Conservation (phyloP, 73 alveolate genomes). For the Diophrys appendiculata region DNA sequence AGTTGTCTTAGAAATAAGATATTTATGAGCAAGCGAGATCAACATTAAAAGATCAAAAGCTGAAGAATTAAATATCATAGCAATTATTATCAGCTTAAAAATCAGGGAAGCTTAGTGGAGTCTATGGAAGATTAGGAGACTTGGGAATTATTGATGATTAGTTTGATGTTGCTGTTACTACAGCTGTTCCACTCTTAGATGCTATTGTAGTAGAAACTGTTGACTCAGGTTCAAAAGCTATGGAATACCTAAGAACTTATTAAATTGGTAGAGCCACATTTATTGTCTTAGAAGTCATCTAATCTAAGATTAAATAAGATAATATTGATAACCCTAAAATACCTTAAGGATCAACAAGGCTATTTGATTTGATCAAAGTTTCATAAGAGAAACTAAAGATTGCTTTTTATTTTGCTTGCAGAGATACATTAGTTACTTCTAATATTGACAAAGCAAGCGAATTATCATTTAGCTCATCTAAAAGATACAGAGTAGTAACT, state of each 20-base stretch:
- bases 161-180: constrained; percentile 83
- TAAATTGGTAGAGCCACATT: constrained; percentile 77
- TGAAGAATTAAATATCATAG: constrained; percentile 31
- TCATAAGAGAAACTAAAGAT: constrained; percentile 50
- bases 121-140: constrained; percentile 91
- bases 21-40: constrained; percentile 40
- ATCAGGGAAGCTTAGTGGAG: constrained; percentile 79
- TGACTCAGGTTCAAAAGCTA: constrained; percentile 63
- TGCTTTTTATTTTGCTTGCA: constrained; percentile 74
- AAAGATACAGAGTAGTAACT: constrained; percentile 79
- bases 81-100: constrained; percentile 74
- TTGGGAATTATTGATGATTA: constrained; percentile 76
- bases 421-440: constrained; percentile 83
- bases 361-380: constrained; percentile 60
- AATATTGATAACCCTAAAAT: constrained; percentile 27
- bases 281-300: constrained; percentile 74
- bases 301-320: constrained; percentile 7
- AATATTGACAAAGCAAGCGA: constrained; percentile 74
- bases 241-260: constrained; percentile 67
- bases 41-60: constrained; percentile 48
- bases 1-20: constrained; percentile 12
- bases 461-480: constrained; percentile 78
- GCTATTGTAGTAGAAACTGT: constrained; percentile 81
- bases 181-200: constrained; percentile 76
- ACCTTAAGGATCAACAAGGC: constrained; percentile 60